These are phyloP conservation scores for Favolaschia claudopus DNA, from an alignment of 768 basidiomycete species.

Conservation along the genomic window DNA sequence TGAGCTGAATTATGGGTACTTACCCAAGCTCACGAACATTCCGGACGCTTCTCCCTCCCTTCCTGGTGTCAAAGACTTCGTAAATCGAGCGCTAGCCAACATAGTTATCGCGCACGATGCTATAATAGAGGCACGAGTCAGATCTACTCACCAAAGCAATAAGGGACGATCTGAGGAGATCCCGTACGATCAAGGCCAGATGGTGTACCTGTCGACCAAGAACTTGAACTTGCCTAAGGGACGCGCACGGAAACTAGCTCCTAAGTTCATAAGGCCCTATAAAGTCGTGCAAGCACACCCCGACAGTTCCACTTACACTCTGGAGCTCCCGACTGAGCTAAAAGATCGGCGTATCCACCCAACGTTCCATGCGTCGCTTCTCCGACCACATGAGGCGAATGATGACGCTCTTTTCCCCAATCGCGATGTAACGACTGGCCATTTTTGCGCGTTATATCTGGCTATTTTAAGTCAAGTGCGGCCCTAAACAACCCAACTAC, in stretches of 20 bases:
- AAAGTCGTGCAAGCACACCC: constrained; percentile 28
- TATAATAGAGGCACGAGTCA: constrained; percentile 39
- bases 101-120: constrained; percentile 43
- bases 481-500: too few species aligned
- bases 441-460: too few species aligned
- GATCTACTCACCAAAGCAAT: constrained; percentile 40
- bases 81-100: constrained; percentile 28
- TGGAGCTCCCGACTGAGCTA: constrained; percentile 37
- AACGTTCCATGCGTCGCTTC: constrained; percentile 42
- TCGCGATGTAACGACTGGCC: too few species aligned
- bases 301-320: constrained; percentile 33
- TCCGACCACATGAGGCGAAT: constrained; percentile 36
- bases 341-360: constrained; percentile 35
- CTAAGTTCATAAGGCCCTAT: constrained; percentile 49
- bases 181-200: background rate
- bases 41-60: background rate
- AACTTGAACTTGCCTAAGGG: constrained; percentile 43
- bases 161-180: constrained; percentile 17
- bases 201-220: constrained; percentile 42
- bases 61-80: constrained; percentile 37
- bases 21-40: background rate
- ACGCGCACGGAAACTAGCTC: constrained; percentile 41
- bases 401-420: constrained; percentile 46
- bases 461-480: too few species aligned
- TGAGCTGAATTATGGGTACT: constrained; percentile 32